A percentile compares a stretch with the other conserved stretches of the same genome.
Conservation (phyloP, 169 alveolate species). For the Babesia bigemina region DNA sequence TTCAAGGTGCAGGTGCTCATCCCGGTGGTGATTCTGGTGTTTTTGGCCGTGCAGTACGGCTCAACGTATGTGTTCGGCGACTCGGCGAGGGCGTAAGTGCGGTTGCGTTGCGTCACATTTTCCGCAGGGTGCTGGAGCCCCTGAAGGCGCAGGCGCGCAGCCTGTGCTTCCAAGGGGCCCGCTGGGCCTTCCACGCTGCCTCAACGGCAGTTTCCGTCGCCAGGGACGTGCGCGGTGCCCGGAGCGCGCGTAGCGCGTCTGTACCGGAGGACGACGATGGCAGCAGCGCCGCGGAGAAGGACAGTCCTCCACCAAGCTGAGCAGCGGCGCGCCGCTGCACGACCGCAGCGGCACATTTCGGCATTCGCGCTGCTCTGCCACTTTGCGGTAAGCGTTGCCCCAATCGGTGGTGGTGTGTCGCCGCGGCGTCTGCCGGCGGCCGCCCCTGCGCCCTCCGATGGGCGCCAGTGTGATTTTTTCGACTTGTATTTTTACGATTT, state of each 20-base stretch:
- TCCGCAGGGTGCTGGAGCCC: slow-evolving; percentile 28
- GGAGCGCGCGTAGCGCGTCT: no score
- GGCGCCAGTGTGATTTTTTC: no score
- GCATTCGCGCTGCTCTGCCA: no score
- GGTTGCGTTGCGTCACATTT: background rate
- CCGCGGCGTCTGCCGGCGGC: no score
- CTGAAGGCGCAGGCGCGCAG: slow-evolving; percentile 3
- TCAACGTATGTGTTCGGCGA: slow-evolving; percentile 65
- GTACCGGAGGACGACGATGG: background rate
- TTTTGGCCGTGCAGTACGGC: slow-evolving; percentile 48
- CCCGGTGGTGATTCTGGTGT: slow-evolving; percentile 63
- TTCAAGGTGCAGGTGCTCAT: slow-evolving; percentile 70
- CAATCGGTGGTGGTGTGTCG: no score
- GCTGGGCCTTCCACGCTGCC: slow-evolving; percentile 20
- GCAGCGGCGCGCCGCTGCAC: no score
- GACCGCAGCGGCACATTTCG: no score
- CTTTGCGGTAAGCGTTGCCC: no score
- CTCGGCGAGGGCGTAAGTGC: slow-evolving; percentile 33
- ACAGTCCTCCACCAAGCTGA: no score
- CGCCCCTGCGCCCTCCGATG: no score
- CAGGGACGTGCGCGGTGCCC: background rate
- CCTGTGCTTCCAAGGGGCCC: background rate
- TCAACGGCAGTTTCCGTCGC: background rate
- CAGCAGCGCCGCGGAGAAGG: background rate
- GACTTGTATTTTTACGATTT: no score